Base-by-base conservation (phyloP, 495 filamentous ascomycete genomes). In the Acidiella bohemica region DNA sequence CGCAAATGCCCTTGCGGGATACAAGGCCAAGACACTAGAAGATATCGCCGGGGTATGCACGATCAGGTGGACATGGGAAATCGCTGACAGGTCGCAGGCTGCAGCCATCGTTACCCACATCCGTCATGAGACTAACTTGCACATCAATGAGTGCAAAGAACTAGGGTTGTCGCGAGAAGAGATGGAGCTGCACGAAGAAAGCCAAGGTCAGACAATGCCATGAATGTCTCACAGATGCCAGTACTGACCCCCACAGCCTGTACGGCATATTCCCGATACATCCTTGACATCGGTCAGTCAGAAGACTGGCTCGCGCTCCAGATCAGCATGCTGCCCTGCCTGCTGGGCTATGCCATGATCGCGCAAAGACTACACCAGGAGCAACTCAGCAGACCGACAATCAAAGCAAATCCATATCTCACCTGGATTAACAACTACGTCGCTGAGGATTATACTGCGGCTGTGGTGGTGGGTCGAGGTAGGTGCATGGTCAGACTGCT, bases 391-490 rank as follows among this genome's bases (percentile, higher is more conserved):
- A 36, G 49, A 14, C 55, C 66, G 11, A 55, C 63, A 13, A 56
- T 59, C 32, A 67, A 78, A 32, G 77, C 71, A 1, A 93, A 92
- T 56, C 62, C 61, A n/a, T 95, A 87, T 62, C 87, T 78, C 77
- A 71, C 78, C 36, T 95, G 87, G 87, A 81, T 95, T 32, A 61
- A 84, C 56, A 88, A 80, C 45, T 93, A 93, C 59, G 72, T 79
- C 10, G 77, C 73, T 4, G 75, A 81, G 12, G 81, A 90, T 54
- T 93, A 87, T 48, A 57, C 62, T 3, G 64, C 77, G 32, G 79
- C 82, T 7, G 76, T 88, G 26, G 63, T 60, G 41, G 62, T 71
- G 2, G 81, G 81, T 30, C 73, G 67, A 36, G 75, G 84, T 83
- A 57, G 62, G 64, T 53, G 14, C 14, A 27, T 29, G 19, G 21